Percentiles rank a stretch among this genome's conserved stretches.
These are phyloP conservation scores for Sporobolomyces roseus DNA, from an alignment of 768 basidiomycete species.

Conservation along the genomic window DNA sequence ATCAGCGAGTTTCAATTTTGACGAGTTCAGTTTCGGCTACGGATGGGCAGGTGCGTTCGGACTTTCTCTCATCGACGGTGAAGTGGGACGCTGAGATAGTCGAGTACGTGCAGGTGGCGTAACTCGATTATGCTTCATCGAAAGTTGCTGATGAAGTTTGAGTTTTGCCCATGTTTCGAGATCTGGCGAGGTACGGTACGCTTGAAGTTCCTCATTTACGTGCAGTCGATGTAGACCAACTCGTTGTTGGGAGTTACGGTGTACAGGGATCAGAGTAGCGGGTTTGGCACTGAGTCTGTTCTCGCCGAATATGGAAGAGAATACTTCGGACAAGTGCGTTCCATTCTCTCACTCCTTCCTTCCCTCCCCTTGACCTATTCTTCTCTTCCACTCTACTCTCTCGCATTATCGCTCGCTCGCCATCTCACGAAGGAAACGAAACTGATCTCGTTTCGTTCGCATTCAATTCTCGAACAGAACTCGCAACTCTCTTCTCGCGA, in stretches of 20 bases:
- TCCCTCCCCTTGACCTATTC: too few species aligned
- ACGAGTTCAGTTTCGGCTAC: slow-evolving; percentile 28
- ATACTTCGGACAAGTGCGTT: slow-evolving; percentile 46
- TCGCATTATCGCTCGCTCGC: slow-evolving; percentile 8
- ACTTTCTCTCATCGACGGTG: neutral
- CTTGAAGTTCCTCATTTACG: neutral
- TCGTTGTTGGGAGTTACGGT: too few species aligned
- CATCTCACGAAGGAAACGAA: neutral
- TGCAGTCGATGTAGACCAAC: neutral
- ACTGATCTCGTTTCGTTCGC: neutral
- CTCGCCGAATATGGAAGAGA: slow-evolving; percentile 51
- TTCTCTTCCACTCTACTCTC: neutral
- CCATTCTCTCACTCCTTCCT: neutral
- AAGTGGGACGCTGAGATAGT: neutral
- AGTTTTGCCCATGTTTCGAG: slow-evolving; percentile 62
- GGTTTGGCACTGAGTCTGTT: slow-evolving; percentile 61
- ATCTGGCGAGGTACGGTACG: slow-evolving; percentile 55
- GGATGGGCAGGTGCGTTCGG: slow-evolving; percentile 40
- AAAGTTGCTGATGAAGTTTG: slow-evolving; percentile 61
- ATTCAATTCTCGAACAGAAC: slow-evolving; percentile 1
- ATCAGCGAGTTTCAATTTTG: slow-evolving; percentile 56
- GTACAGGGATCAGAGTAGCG: slow-evolving; percentile 50
- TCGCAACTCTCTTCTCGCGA: slow-evolving; percentile 12
- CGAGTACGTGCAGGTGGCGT: slow-evolving; percentile 56
- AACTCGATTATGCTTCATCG: slow-evolving; percentile 58